These are phyloP conservation scores for Cladophialophora bantiana DNA, from an alignment of 2,329 filamentous ascomycete species.

Conservation along the genomic window DNA sequence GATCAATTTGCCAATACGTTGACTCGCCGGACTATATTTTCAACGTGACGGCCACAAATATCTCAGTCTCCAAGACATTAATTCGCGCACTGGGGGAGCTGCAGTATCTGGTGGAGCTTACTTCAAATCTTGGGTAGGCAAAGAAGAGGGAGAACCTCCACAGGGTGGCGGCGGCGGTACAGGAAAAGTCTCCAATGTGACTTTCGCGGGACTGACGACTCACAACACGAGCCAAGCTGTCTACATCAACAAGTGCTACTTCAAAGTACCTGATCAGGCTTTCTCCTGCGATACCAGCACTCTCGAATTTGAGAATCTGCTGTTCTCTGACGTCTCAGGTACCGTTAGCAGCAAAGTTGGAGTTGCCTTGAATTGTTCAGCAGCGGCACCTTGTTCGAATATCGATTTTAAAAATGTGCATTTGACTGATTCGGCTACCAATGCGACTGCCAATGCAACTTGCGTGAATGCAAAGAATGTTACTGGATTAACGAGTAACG, in stretches of 20 bases:
- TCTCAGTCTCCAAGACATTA: slow-evolving; percentile 13
- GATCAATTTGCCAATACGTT: slow-evolving; percentile 11
- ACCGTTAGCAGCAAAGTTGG: slow-evolving; percentile 22
- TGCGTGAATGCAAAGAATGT: slow-evolving; percentile 20
- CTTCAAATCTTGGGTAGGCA: slow-evolving; percentile 23
- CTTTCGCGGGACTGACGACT: slow-evolving; percentile 12
- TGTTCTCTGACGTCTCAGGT: slow-evolving; percentile 13
- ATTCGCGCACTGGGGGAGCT: slow-evolving; percentile 11
- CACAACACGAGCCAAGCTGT: slow-evolving; percentile 13
- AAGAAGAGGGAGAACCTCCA: slow-evolving; percentile 6
- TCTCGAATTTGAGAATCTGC: slow-evolving; percentile 15
- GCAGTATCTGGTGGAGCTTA: slow-evolving; percentile 14
- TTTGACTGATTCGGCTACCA: slow-evolving; percentile 8
- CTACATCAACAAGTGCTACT: slow-evolving; percentile 18
- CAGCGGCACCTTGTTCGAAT: slow-evolving; percentile 9
- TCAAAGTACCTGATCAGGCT: slow-evolving; percentile 13
- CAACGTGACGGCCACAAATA: slow-evolving; percentile 15
- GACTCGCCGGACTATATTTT: slow-evolving; percentile 19
- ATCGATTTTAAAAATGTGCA: slow-evolving; percentile 13
- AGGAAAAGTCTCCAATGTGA: slow-evolving; percentile 10
- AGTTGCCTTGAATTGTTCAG: slow-evolving; percentile 20
- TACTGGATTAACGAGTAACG: slow-evolving; percentile 1
- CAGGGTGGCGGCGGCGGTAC: slow-evolving; percentile 17
- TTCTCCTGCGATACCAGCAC: slow-evolving; percentile 22
- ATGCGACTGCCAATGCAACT: slow-evolving; percentile 1